phyloP scores from a whole-genome alignment of 495 filamentous ascomycete species.

The Thermothielavioides terrestris region DNA sequence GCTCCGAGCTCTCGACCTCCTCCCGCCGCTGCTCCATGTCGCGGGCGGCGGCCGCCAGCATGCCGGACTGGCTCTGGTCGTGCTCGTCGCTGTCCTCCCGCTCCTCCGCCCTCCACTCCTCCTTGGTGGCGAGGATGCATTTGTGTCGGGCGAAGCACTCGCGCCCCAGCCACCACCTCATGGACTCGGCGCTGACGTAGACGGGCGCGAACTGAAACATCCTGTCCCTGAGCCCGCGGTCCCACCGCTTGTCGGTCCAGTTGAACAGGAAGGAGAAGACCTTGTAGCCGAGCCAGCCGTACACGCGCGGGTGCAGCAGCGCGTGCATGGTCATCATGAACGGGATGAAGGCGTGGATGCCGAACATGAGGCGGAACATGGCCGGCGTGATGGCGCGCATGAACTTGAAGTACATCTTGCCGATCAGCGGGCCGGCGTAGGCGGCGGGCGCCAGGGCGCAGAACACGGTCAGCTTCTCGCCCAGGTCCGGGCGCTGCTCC shows the following conservation, averaged over 20 bases:
- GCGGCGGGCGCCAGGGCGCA: slow-evolving; percentile 88
- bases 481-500: slow-evolving; percentile 83
- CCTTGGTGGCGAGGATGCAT: slow-evolving; percentile 76
- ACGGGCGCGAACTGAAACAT: slow-evolving; percentile 91
- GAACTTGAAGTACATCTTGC: slow-evolving; percentile 86
- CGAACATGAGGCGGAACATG: slow-evolving; percentile 77
- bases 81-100: slow-evolving; percentile 41
- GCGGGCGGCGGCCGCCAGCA: slow-evolving; percentile 8
- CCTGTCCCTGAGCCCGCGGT: slow-evolving; percentile 65
- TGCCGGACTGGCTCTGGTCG: slow-evolving; percentile 4
- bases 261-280: slow-evolving; percentile 87
- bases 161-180: slow-evolving; percentile 92
- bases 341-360: slow-evolving; percentile 91
- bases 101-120: slow-evolving; percentile 57
- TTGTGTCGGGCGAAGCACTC: slow-evolving; percentile 88
- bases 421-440: slow-evolving; percentile 80
- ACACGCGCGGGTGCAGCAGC: slow-evolving; percentile 54
- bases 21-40: slow-evolving; percentile 8
- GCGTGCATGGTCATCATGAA: slow-evolving; percentile 84
- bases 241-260: slow-evolving; percentile 85
- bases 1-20: neutral
- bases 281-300: slow-evolving; percentile 79
- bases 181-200: slow-evolving; percentile 81
- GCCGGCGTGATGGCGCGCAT: slow-evolving; percentile 70
- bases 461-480: slow-evolving; percentile 78